These are phyloP conservation scores for Podaxis mareebaensis DNA, from an alignment of 768 basidiomycete species.

Conservation along the genomic window DNA sequence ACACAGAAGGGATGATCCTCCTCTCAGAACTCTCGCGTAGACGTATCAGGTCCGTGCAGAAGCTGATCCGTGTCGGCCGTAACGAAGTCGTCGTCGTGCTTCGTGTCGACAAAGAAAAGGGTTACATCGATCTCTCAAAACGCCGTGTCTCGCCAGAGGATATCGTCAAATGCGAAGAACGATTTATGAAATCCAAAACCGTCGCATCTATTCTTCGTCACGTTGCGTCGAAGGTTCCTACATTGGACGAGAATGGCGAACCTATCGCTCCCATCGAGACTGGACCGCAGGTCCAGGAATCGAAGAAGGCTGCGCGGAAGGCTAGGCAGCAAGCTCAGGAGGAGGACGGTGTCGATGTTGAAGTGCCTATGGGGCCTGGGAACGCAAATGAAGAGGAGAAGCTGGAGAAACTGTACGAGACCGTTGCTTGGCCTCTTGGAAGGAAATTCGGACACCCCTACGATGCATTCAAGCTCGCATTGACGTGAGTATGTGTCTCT, in stretches of 20 bases:
- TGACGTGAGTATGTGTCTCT: conserved; percentile 62
- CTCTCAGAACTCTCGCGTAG: conserved; percentile 96
- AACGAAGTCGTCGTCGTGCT: conserved; percentile 99
- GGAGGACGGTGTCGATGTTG: conserved; percentile 43
- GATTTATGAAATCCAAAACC: conserved; percentile 97
- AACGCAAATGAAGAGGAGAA: conserved; percentile 70
- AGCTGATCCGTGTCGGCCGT: conserved; percentile 94
- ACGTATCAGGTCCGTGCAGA: conserved; percentile 96
- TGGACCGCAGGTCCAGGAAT: conserved; percentile 47
- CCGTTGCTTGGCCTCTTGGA: conserved; percentile 91
- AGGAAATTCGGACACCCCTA: conserved; percentile 93
- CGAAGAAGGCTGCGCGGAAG: conserved; percentile 44
- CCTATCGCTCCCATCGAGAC: conserved; percentile 27
- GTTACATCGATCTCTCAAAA: conserved; percentile 99
- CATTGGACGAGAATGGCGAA: conserved; percentile 39
- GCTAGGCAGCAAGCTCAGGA: conserved; percentile 35
- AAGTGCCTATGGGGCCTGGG: conserved; percentile 35
- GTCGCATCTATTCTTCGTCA: conserved; percentile 93
- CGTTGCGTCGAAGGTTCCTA: conserved; percentile 80
- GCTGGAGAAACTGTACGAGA: conserved; percentile 85
- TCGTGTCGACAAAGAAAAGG: conserved; percentile 98
- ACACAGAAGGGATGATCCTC: conserved; percentile 99
- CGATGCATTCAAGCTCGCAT: conserved; percentile 96
- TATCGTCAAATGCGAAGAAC: conserved; percentile 97
- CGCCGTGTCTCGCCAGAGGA: conserved; percentile 97